A percentile compares a stretch with the other conserved stretches of the same genome.
Conservation (phyloP, 1,284 basidiomycete species). For the Blastosporella zonata region DNA sequence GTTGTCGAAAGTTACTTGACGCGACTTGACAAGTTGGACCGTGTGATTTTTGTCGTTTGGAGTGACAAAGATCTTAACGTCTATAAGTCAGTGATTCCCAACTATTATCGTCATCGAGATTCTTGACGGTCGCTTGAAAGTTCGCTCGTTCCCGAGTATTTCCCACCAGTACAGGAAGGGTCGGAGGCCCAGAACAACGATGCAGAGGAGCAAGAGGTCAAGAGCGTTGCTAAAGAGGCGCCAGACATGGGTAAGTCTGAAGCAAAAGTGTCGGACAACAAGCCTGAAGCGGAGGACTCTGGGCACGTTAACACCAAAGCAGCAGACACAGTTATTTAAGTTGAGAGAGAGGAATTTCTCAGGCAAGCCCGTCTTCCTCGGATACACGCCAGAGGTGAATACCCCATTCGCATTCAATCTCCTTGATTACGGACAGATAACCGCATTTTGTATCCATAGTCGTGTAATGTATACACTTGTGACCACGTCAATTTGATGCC, state of each 20-base stretch:
- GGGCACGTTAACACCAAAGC: not conserved
- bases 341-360: not conserved
- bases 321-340: too few species aligned
- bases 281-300: not conserved
- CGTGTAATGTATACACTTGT: constrained; percentile 12
- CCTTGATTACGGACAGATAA: not conserved
- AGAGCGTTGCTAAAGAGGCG: not conserved
- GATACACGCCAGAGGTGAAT: not conserved
- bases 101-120: not conserved
- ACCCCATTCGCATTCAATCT: not conserved
- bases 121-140: constrained; percentile 31
- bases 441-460: constrained; percentile 8
- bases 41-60: constrained; percentile 74
- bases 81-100: constrained; percentile 54
- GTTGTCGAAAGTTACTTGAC: not conserved
- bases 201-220: not conserved
- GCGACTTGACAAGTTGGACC: constrained; percentile 55
- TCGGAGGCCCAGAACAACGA: not conserved
- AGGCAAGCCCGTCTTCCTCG: too few species aligned
- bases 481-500: constrained; percentile 5
- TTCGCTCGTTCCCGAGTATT: constrained; percentile 59
- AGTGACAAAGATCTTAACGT: constrained; percentile 58
- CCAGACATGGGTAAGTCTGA: not conserved
- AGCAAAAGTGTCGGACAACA: not conserved
- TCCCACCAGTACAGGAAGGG: constrained; percentile 38